A percentile compares a stretch with the other conserved stretches of the same genome.
Conservation (phyloP, 2,329 filamentous ascomycete species). For the Raffaelea arxii region DNA sequence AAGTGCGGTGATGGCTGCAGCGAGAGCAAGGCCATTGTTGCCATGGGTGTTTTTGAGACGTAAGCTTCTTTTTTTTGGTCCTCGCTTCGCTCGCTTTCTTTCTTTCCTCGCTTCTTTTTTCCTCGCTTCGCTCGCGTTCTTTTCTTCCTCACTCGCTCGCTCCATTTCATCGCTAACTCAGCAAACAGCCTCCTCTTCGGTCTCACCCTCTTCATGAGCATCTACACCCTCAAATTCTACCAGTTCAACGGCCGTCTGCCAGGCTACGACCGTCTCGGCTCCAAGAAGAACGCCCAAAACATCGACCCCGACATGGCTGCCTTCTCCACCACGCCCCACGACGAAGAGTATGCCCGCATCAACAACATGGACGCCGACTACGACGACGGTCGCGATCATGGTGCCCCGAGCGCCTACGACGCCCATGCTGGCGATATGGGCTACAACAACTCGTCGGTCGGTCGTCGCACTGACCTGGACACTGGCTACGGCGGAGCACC, state of each 20-base stretch:
- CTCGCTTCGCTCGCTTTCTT: not conserved
- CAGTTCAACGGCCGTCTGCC: constrained; percentile 52
- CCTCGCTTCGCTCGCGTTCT: not conserved
- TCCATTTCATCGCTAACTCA: not conserved
- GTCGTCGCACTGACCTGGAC: too few species aligned
- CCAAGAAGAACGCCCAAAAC: constrained; percentile 28
- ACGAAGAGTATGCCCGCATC: constrained; percentile 56
- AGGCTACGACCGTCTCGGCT: constrained; percentile 43
- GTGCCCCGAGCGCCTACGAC: constrained; percentile 9
- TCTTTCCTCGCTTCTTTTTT: not conserved
- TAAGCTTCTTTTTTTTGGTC: constrained; percentile 25
- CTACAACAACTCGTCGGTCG: too few species aligned
- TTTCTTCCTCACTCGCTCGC: not conserved
- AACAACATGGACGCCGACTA: constrained; percentile 42
- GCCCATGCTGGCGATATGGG: constrained; percentile 7
- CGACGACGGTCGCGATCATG: constrained; percentile 30
- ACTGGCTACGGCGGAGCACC: constrained; percentile 3
- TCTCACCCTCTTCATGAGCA: constrained; percentile 43
- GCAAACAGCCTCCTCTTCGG: constrained; percentile 43
- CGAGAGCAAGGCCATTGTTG: constrained; percentile 55
- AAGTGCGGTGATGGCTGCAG: constrained; percentile 46
- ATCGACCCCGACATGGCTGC: constrained; percentile 62
- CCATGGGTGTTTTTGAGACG: constrained; percentile 52
- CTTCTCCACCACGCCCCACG: constrained; percentile 57
- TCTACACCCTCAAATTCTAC: constrained; percentile 53